These are phyloP conservation scores for Mucor lusitanicus DNA, from an alignment of 371 early-diverging fungal genomes.

Conservation along the genomic window DNA sequence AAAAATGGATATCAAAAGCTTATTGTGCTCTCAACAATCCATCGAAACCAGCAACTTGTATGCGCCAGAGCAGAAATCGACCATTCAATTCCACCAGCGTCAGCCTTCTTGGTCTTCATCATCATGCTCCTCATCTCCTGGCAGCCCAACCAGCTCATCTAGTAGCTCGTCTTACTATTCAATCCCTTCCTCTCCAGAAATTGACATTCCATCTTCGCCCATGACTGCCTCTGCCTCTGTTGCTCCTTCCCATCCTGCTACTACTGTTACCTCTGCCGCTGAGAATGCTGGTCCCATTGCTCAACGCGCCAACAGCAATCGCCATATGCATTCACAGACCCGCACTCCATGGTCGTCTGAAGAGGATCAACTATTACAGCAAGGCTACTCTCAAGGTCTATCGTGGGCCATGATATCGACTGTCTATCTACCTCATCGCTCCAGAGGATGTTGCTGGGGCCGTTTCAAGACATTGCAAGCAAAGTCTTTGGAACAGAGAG, in stretches of 20 bases:
- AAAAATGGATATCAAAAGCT: constrained; percentile 23
- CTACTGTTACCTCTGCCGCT: not conserved
- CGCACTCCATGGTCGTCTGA: constrained; percentile 26
- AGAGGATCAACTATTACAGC: constrained; percentile 25
- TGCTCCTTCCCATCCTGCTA: constrained; percentile 16
- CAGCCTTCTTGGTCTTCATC: constrained; percentile 14
- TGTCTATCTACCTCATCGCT: constrained; percentile 26
- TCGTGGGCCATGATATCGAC: constrained; percentile 35
- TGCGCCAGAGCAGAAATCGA: not conserved
- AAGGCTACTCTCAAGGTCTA: constrained; percentile 29
- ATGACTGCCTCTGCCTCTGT: not conserved
- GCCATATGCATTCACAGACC: constrained; percentile 11
- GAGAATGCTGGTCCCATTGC: not conserved
- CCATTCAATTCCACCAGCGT: constrained; percentile 1
- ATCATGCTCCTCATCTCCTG: constrained; percentile 7
- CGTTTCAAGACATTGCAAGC: constrained; percentile 32
- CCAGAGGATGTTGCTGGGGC: constrained; percentile 35
- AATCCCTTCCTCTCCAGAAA: constrained; percentile 18
- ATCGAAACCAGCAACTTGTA: not conserved
- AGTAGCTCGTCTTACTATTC: constrained; percentile 9
- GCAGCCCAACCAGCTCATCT: constrained; percentile 11
- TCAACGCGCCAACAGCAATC: constrained; percentile 23
- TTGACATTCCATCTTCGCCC: constrained; percentile 2
- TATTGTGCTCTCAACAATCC: constrained; percentile 11
- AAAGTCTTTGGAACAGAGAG: constrained; percentile 30